Conservation (phyloP, 345 rosid genomes). For the Eucalyptus polyanthemos region DNA sequence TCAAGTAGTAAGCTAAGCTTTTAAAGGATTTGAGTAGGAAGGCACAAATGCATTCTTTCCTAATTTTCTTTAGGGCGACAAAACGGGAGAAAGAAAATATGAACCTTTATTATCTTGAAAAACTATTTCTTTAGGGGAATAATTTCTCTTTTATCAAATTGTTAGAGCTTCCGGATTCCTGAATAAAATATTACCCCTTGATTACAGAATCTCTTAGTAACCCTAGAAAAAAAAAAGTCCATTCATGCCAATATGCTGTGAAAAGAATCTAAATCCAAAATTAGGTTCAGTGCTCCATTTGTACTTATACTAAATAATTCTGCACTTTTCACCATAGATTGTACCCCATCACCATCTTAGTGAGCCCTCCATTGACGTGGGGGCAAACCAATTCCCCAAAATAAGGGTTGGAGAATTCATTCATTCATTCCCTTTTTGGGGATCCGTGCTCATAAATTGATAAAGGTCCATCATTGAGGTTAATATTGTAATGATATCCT, state of each 20-base stretch:
- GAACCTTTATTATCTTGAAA: background rate
- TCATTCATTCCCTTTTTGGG: background rate
- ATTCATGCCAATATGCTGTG: slow-evolving; percentile 2
- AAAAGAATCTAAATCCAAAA: background rate
- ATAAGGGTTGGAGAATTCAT: slow-evolving; percentile 11
- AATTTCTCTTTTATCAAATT: background rate
- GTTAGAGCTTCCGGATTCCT: background rate
- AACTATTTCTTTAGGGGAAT: background rate
- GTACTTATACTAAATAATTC: slow-evolving; percentile 14
- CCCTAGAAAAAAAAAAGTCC: background rate
- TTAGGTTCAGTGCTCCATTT: slow-evolving; percentile 17
- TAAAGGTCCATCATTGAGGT: background rate
- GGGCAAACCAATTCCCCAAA: slow-evolving; percentile 30
- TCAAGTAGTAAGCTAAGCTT: background rate
- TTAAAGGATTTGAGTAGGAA: background rate
- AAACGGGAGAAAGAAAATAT: background rate
- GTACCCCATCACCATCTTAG: background rate
- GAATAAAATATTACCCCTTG: background rate
- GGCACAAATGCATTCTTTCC: background rate
- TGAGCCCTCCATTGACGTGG: slow-evolving; percentile 24
- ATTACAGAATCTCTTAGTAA: background rate
- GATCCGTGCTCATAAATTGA: background rate
- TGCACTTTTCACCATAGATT: background rate
- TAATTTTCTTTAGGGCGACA: background rate
- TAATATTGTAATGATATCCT: background rate